Evolutionary conservation across 805 yeast species (phyloP).

Genomic region (Kodamaea leandrae): DNA sequence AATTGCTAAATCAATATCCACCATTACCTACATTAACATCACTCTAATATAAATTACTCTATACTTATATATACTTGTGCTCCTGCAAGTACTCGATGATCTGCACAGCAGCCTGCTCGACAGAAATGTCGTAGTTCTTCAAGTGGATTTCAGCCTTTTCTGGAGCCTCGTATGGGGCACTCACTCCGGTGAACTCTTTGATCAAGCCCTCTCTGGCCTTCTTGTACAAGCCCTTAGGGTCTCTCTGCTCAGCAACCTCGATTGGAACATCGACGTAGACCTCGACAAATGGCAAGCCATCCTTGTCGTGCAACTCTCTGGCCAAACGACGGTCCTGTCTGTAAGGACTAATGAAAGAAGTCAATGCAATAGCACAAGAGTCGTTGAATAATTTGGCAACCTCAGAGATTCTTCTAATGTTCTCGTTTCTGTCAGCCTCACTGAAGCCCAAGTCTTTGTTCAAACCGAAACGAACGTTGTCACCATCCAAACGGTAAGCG

Average conservation of each 20-base stretch:
- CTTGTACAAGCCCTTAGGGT: conserved; percentile 94
- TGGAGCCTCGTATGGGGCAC: conserved; percentile 96
- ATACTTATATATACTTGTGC: conserved; percentile 22
- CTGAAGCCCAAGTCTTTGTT: conserved; percentile 94
- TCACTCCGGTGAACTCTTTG: conserved; percentile 91
- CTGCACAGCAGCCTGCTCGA: conserved; percentile 77
- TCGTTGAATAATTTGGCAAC: conserved; percentile 93
- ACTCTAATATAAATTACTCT: no score
- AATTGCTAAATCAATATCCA: no score
- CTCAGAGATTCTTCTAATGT: conserved; percentile 91
- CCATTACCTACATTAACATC: no score
- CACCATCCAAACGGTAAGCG: conserved; percentile 91
- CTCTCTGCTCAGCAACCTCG: conserved; percentile 93
- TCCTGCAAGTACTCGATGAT: conserved; percentile 66
- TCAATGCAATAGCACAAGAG: conserved; percentile 80
- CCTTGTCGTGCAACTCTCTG: conserved; percentile 75
- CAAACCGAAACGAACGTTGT: conserved; percentile 89
- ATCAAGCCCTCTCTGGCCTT: conserved; percentile 95
- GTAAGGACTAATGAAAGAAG: conserved; percentile 93
- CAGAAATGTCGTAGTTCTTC: conserved; percentile 60
- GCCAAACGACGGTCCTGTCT: conserved; percentile 80
- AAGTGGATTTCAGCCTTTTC: conserved; percentile 78
- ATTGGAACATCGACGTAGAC: conserved; percentile 92
- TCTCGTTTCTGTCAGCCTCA: conserved; percentile 89
- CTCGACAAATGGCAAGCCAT: conserved; percentile 80